phyloP scores from a whole-genome alignment of 257 asterid species.

The Nicotiana benthamiana region DNA sequence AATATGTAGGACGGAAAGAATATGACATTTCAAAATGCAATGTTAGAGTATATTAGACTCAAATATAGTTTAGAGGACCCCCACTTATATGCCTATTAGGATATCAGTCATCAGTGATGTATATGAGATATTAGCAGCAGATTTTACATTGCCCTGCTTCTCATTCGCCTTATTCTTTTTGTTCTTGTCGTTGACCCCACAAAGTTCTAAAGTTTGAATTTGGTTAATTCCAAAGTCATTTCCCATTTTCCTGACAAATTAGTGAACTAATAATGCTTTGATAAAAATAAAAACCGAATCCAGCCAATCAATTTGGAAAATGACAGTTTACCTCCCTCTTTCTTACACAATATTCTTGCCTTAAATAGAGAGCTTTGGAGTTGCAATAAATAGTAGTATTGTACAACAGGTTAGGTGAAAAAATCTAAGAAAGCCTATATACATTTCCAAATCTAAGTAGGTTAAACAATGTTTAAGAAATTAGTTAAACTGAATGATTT shows the following conservation, averaged over 20 bases:
- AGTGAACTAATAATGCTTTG: neutral
- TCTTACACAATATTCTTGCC: neutral
- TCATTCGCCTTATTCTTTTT: neutral
- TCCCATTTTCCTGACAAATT: neutral
- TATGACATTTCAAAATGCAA: neutral
- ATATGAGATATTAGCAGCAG: neutral
- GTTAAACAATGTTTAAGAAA: neutral
- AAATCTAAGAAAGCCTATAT: too few species aligned
- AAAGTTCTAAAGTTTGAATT: neutral
- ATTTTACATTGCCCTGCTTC: neutral
- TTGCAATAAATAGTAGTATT: neutral
- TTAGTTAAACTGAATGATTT: neutral
- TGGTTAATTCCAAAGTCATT: neutral
- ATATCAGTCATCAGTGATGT: neutral
- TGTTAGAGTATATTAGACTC: neutral
- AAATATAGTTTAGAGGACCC: neutral
- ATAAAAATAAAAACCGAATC: neutral
- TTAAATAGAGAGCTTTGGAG: neutral
- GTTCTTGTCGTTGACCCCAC: neutral
- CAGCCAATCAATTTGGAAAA: slow-evolving; percentile 1
- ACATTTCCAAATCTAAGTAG: too few species aligned
- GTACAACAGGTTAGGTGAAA: neutral
- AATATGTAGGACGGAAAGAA: neutral
- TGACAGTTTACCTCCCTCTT: neutral
- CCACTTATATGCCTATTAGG: neutral